Base-by-base conservation (phyloP, 352 stramenopile species). In the Phytophthora idaei region DNA sequence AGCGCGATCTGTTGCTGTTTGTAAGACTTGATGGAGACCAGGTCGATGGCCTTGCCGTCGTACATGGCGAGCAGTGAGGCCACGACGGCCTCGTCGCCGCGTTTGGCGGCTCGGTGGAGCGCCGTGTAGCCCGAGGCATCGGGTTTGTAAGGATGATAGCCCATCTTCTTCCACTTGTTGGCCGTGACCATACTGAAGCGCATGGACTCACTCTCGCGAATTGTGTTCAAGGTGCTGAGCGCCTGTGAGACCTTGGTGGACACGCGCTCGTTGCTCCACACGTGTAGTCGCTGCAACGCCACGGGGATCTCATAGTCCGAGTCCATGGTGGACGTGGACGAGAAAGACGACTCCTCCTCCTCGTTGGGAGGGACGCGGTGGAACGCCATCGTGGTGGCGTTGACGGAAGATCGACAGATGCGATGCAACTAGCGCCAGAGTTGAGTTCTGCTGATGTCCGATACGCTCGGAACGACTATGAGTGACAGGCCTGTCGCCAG, bases 111-210 rank as follows among this genome's bases (percentile, higher is more conserved):
- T 31, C 87, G 85, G 54, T 95, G 87, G 41, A 95, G 72, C 39
- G 87, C 87, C 37, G 87, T 95, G 75, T 92, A 95, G 21, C 87
- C 87, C 34, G 75, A 84, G 28, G 78, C 81, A 57, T 93, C 87
- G 12, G 82, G 85, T 39, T 90, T 89, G 72, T 93, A 95, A 42
- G 87, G 87, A 56, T 93, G 81, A 57, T 95, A 95, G 31, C 85
- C 87, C 58, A 87, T 81, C 46, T 92, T 91, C 57, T 91, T 90
- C 87, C 87, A 95, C 70, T 93, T 93, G 74, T 69, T 83, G 17
- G 87, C 85, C 14, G 78, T 93, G 46, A 74, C 73, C 68, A 95
- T 87, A 57, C 83, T 93, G 60, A 85, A 88, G 67, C 85, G 85
- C 76, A 95, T 84, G 10, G 83, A 85, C 71, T 92, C 81, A 62